These are phyloP conservation scores for Coemansia umbellata DNA, from an alignment of 192 early-diverging fungal species.

Conservation along the genomic window DNA sequence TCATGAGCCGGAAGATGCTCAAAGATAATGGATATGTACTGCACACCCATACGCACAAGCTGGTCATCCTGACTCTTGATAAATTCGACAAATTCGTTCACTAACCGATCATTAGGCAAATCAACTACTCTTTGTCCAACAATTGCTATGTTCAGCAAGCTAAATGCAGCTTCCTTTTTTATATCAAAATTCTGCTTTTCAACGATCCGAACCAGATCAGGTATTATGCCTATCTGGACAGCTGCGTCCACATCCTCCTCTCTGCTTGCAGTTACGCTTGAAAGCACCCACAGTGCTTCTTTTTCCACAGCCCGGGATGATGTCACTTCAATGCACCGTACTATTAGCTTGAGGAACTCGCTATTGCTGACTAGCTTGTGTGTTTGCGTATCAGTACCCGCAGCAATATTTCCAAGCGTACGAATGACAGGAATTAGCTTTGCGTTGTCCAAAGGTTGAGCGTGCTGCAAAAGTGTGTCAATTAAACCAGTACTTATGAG, in stretches of 20 bases:
- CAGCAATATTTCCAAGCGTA: slow-evolving; percentile 65
- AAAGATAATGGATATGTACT: slow-evolving; percentile 56
- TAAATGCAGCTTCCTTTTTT: slow-evolving; percentile 64
- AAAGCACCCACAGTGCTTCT: slow-evolving; percentile 69
- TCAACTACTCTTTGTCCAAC: slow-evolving; percentile 10
- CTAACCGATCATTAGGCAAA: slow-evolving; percentile 26
- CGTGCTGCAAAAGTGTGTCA: slow-evolving; percentile 9
- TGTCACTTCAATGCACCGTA: slow-evolving; percentile 28
- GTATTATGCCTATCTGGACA: slow-evolving; percentile 52
- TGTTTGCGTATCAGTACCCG: slow-evolving; percentile 59
- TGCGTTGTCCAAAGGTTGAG: slow-evolving; percentile 30
- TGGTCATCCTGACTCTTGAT: slow-evolving; percentile 60
- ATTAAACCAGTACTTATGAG: slow-evolving; percentile 40
- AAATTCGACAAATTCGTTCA: slow-evolving; percentile 53
- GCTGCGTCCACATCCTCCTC: slow-evolving; percentile 52
- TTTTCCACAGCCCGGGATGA: slow-evolving; percentile 57
- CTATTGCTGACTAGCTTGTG: slow-evolving; percentile 44
- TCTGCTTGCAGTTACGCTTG: slow-evolving; percentile 58
- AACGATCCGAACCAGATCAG: slow-evolving; percentile 56
- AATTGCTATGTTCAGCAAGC: slow-evolving; percentile 61
- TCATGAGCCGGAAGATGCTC: slow-evolving; percentile 41
- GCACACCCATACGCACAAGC: slow-evolving; percentile 59
- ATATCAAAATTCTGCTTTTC: slow-evolving; percentile 64
- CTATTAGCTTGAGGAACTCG: slow-evolving; percentile 47
- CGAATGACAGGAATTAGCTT: slow-evolving; percentile 58